Evolutionary conservation across 345 rosid genomes (phyloP).

Genomic region (Hibiscus trionum): DNA sequence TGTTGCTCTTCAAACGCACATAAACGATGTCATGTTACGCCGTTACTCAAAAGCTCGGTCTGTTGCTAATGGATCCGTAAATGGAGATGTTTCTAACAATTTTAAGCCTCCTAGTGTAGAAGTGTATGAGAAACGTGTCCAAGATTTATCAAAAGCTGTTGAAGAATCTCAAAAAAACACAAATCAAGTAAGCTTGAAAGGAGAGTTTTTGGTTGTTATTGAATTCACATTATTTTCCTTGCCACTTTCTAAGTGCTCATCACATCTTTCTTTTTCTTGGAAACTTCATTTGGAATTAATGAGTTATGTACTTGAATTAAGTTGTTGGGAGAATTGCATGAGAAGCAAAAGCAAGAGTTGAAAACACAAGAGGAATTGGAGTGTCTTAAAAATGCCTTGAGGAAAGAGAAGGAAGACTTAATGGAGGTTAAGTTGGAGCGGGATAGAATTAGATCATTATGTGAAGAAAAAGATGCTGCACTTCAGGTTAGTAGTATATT

Average conservation of each 20-base stretch:
- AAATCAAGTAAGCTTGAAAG: constrained; percentile 40
- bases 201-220: background rate
- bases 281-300: background rate
- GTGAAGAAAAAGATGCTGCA: constrained; percentile 56
- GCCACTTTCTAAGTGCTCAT: background rate
- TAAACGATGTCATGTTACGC: constrained; percentile 93
- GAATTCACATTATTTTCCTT: background rate
- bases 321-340: constrained; percentile 67
- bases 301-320: constrained; percentile 23
- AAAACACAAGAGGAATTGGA: constrained; percentile 65
- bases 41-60: constrained; percentile 92
- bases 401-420: constrained; percentile 51
- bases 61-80: constrained; percentile 44
- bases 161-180: constrained; percentile 67
- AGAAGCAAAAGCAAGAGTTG: constrained; percentile 50
- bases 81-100: constrained; percentile 63
- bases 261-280: background rate
- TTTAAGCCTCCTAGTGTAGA: constrained; percentile 52
- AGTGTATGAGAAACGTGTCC: constrained; percentile 58
- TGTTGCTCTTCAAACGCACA: constrained; percentile 93
- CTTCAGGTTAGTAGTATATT: constrained; percentile 51
- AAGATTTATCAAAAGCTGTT: constrained; percentile 65
- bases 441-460: constrained; percentile 47
- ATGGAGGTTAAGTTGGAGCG: constrained; percentile 42
- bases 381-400: constrained; percentile 46